Conservation (phyloP, 2,329 filamentous ascomycete genomes). For the Berkeleyomyces rouxiae region DNA sequence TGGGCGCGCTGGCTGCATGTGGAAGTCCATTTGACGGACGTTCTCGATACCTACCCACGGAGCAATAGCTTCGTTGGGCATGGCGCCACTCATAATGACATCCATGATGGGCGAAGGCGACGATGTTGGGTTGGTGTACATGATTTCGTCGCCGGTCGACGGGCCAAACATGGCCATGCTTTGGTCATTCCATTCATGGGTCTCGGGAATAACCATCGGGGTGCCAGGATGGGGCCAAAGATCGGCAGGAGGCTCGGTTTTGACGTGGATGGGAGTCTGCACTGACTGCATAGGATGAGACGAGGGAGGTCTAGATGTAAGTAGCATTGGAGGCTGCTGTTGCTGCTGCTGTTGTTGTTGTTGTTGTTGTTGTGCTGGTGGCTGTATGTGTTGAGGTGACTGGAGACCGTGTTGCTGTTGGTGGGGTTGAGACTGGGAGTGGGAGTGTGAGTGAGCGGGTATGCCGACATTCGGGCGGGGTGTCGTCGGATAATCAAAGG, state of each 20-base stretch:
- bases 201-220: constrained; percentile 25
- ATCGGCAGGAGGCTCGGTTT: constrained; percentile 13
- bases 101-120: constrained; percentile 7
- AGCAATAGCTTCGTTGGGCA: constrained; percentile 5
- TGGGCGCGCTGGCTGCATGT: constrained; percentile 7
- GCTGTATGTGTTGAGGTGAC: not conserved
- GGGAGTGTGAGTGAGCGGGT: not conserved
- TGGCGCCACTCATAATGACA: constrained; percentile 6
- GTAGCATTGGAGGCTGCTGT: constrained; percentile 8
- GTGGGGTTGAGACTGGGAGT: not conserved
- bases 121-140: constrained; percentile 5
- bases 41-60: constrained; percentile 8
- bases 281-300: constrained; percentile 11
- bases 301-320: constrained; percentile 4
- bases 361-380: constrained; percentile 6
- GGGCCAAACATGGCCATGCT: constrained; percentile 14
- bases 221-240: constrained; percentile 26
- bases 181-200: constrained; percentile 23
- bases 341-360: constrained; percentile 8
- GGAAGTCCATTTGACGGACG: constrained; percentile 5
- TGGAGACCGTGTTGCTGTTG: constrained; percentile 6
- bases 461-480: constrained; percentile 1
- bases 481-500: constrained; percentile 2
- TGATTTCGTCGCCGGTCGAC: constrained; percentile 11
- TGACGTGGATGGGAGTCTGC: constrained; percentile 5